These are phyloP conservation scores for Cladobotryum mycophilum DNA, from an alignment of 2,329 filamentous ascomycete genomes.

Conservation along the genomic window DNA sequence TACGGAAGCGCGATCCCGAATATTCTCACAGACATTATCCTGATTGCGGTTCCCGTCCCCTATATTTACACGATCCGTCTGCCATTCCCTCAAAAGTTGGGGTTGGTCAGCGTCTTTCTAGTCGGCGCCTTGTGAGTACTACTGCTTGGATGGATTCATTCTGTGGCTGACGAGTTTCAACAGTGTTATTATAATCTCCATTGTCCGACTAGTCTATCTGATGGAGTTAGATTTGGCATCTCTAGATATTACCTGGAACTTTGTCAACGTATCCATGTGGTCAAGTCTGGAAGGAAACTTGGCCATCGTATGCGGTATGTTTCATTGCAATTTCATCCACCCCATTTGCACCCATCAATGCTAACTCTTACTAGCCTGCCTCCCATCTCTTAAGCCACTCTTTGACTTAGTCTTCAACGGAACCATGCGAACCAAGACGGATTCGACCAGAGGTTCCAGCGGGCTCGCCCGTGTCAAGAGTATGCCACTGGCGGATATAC, in stretches of 20 bases:
- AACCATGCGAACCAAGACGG: background rate
- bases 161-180: background rate
- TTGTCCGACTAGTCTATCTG: constrained; percentile 12
- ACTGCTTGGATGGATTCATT: no score
- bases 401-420: constrained; percentile 4
- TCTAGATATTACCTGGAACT: constrained; percentile 22
- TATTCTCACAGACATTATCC: constrained; percentile 19
- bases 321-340: background rate
- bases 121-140: constrained; percentile 18
- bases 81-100: constrained; percentile 17
- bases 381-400: constrained; percentile 8
- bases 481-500: no score
- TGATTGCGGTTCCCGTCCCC: constrained; percentile 20
- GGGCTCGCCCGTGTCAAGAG: no score
- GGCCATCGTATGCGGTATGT: constrained; percentile 20
- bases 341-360: background rate
- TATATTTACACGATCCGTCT: constrained; percentile 19
- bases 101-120: constrained; percentile 17
- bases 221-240: constrained; percentile 11
- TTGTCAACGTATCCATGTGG: constrained; percentile 16
- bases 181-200: constrained; percentile 14
- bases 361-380: background rate
- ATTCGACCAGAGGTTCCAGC: no score
- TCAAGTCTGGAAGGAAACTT: constrained; percentile 19
- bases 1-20: constrained; percentile 20